phyloP scores from a whole-genome alignment of 83 land plant genomes.

The Diphasiastrum complanatum region DNA sequence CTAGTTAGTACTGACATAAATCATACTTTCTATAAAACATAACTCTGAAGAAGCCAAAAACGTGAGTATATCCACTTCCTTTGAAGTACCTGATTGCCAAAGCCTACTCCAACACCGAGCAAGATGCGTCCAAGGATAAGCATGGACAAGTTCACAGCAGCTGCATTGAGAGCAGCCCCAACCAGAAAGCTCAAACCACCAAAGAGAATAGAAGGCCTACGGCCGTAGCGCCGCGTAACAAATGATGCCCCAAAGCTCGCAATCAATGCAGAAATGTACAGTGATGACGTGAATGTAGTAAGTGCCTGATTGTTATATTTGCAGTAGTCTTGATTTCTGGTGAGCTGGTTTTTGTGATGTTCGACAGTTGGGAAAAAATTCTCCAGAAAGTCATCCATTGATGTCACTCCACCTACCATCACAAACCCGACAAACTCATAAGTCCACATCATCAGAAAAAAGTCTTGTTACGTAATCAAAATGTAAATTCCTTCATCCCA shows the following conservation, averaged over 20 bases:
- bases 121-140: conserved; percentile 36
- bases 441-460: background rate
- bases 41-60: background rate
- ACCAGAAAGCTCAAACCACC: conserved; percentile 20
- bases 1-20: background rate
- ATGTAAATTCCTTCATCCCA: no score
- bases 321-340: conserved; percentile 31
- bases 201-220: conserved; percentile 28
- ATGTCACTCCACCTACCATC: conserved; percentile 4
- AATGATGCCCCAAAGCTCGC: conserved; percentile 25
- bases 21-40: background rate
- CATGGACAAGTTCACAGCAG: conserved; percentile 30
- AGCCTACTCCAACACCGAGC: conserved; percentile 37
- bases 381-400: background rate
- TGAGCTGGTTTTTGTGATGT: background rate
- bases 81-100: conserved; percentile 21
- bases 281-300: conserved; percentile 35
- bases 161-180: conserved; percentile 33
- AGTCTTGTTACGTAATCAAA: no score
- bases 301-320: conserved; percentile 34
- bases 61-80: background rate
- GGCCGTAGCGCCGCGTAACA: conserved; percentile 22
- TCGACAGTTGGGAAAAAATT: conserved; percentile 1
- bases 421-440: background rate
- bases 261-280: conserved; percentile 33